Evolutionary conservation across 345 rosid species (phyloP), one percentile per base, ranked within the genome.

Genomic region (Sisymbrium altissimum): DNA sequence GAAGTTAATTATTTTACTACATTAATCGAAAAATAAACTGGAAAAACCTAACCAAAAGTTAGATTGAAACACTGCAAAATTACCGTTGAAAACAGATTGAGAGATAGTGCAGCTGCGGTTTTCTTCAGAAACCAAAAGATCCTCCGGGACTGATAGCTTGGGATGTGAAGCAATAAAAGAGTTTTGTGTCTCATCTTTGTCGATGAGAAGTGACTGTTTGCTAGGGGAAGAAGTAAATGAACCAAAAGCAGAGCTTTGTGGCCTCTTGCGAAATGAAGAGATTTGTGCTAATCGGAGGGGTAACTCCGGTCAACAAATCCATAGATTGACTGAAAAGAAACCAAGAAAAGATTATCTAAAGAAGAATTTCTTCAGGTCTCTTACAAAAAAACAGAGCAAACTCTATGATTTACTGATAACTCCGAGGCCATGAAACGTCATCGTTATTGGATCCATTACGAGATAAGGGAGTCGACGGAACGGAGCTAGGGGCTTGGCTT

Each of bases 31-130:
- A 4, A 29, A 4, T 29, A 29, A 29, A 29, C 4, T 29, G 32
- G 32, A 29, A 29, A 29, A 29, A 29, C 9, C 17, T 4, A 65
- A 35, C 9, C 4, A 18, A 66, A 49, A 49, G 9, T 35, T 19
- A 39, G 6, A 32, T 3, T 40, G 14, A 68, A 17, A 69, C 14
- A 56, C n/a, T 23, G 2, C 2, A 1, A 44, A 3, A 38, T 57
- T 85, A 89, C 95, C 91, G 73, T 91, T 87, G 23, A 87, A 59
- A 35, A 81, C 68, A n/a, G 97, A 83, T 73, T 89, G 95, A 14
- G 80, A 29, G 60, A 81, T 61, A 0, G 93, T 83, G 70, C 87
- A 77, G 58, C 76, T 65, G 12, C 72, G 50, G 4, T 5, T 23
- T 52, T 73, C 69, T 9, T 72, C 53, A 4, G 40, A 67, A 23